Evolutionary conservation across 2,329 filamentous ascomycete species (phyloP).

Genomic region (Neoarthrinium moseri): DNA sequence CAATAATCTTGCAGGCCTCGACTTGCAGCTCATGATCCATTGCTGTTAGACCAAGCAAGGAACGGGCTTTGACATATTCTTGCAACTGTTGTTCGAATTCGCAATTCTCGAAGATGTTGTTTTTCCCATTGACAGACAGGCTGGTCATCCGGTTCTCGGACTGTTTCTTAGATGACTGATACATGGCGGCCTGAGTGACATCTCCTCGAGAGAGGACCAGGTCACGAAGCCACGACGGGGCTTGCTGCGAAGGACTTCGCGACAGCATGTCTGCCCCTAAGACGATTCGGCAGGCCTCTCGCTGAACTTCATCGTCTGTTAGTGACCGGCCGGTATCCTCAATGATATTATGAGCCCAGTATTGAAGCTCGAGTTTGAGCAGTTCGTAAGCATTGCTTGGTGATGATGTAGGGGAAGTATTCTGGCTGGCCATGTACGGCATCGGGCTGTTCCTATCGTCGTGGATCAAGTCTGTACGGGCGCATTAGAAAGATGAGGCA

Average conservation of each 20-base stretch:
- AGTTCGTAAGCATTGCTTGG: constrained; percentile 61
- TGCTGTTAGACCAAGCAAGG: constrained; percentile 55
- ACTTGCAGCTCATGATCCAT: constrained; percentile 60
- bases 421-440: constrained; percentile 49
- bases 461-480: constrained; percentile 58
- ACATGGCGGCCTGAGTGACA: constrained; percentile 41
- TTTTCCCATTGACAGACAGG: constrained; percentile 57
- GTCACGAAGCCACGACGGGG: constrained; percentile 56
- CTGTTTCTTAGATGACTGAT: constrained; percentile 45
- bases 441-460: constrained; percentile 57
- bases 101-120: constrained; percentile 55
- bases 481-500: constrained; percentile 35
- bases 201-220: constrained; percentile 50
- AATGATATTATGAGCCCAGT: constrained; percentile 46
- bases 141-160: constrained; percentile 46
- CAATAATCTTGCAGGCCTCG: constrained; percentile 58
- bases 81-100: constrained; percentile 54
- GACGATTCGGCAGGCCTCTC: constrained; percentile 60
- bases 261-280: constrained; percentile 51
- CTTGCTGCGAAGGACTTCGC: constrained; percentile 35
- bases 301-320: constrained; percentile 52
- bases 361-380: constrained; percentile 56
- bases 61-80: constrained; percentile 50
- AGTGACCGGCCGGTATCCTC: constrained; percentile 39
- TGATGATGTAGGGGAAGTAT: constrained; percentile 40